A percentile compares a stretch with the other conserved stretches of the same genome.
Evolutionary conservation across 306 rosid genomes (phyloP).

Genomic region (Vigna nakashimae): DNA sequence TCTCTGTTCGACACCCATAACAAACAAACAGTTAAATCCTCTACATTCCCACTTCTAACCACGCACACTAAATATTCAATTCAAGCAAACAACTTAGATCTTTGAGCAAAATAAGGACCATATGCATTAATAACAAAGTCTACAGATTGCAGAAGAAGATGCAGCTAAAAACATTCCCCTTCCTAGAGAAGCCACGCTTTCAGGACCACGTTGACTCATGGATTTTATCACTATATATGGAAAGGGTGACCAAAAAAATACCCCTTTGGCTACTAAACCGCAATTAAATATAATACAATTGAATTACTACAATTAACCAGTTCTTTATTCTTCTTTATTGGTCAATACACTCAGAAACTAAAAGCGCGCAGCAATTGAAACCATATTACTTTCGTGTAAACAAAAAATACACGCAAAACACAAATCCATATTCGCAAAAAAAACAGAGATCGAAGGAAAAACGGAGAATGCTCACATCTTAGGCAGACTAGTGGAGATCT

Average conservation of each 20-base stretch:
- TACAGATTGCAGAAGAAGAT: background rate
- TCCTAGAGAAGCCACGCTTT: background rate
- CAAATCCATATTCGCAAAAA: conserved; percentile 21
- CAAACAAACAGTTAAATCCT: conserved; percentile 14
- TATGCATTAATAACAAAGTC: conserved; percentile 10
- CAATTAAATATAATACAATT: background rate
- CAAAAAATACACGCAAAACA: conserved; percentile 18
- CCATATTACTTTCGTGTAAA: background rate
- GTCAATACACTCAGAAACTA: background rate
- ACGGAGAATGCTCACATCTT: conserved; percentile 64
- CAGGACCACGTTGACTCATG: background rate
- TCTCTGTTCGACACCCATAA: conserved; percentile 60
- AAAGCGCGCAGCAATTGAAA: conserved; percentile 25
- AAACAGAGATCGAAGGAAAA: background rate
- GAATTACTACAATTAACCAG: background rate
- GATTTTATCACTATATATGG: background rate
- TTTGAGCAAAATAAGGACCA: conserved; percentile 21
- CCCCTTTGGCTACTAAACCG: background rate
- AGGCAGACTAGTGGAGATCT: conserved; percentile 98
- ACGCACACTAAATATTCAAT: background rate
- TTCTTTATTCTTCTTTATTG: background rate
- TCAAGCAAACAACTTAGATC: background rate
- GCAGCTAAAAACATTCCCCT: background rate
- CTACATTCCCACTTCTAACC: conserved; percentile 13
- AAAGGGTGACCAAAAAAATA: conserved; percentile 10